Base-by-base conservation (phyloP, 371 early-diverging fungal genomes). In the Lichtheimia hyalospora region DNA sequence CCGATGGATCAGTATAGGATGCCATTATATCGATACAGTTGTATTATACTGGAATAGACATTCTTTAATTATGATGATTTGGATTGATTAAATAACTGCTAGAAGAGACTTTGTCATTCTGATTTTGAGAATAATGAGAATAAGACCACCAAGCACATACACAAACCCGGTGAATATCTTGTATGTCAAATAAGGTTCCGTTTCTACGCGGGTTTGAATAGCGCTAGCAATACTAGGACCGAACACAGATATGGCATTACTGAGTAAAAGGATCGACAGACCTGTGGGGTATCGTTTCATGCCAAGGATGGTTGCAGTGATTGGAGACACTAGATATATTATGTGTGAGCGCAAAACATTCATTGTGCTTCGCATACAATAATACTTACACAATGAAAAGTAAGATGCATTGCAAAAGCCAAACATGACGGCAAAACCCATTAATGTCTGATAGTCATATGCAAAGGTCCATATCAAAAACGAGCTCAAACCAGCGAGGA, bases 381-480 rank as follows among this genome's bases (percentile, higher is more conserved):
- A 2, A n/a, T 10, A 60, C 69, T 62, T 68, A 64, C 69, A 14
- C 40, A 74, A 44, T 2, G 75, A 65, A 54, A 79, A 76, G 44
- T 67, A 79, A 0, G 76, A 64, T n/a, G 71, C 73, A 48, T 73
- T 71, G 3, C 67, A 71, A 8, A 76, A 54, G 27, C 81, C 81
- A 64, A 70, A 79, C 10, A 81, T 34, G n/a, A 63, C 60, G 14
- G 68, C 42, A 43, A 77, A 83, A 0, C 66, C 74, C 66, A 74
- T 70, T n/a, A 83, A 53, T 0, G 57, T 60, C 13, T 72, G 75
- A 49, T 75, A 79, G 12, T 5, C 64, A 44, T 58, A 60, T 3
- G 83, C 71, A 63, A 84, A 80, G 4, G 75, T 76, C 85, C 85
- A 84, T 16, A 81, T 74, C 24, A 83, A 49, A n/a, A 78, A 54